Percentiles rank a stretch among this genome's conserved stretches.
Evolutionary conservation across 2,329 filamentous ascomycete genomes (phyloP).

Genomic region (Ambrosiella cleistominuta): DNA sequence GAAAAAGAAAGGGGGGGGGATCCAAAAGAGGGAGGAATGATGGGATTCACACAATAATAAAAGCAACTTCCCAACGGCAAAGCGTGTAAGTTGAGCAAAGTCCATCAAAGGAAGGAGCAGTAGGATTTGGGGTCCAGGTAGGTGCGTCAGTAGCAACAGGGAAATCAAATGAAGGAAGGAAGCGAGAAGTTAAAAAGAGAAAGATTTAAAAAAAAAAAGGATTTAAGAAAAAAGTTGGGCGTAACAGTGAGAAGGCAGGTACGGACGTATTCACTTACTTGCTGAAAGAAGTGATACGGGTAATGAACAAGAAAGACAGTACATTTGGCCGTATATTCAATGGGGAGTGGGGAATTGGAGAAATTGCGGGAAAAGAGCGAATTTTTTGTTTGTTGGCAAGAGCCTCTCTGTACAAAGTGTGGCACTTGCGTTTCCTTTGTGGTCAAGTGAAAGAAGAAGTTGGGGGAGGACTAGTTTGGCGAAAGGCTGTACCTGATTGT

Average conservation of each 20-base stretch:
- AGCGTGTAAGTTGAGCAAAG: conserved; percentile 1
- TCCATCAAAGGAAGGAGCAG: background rate
- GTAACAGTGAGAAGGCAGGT: no score
- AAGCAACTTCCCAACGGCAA: background rate
- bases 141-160: background rate
- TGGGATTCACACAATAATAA: background rate
- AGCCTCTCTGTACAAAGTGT: background rate
- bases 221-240: background rate
- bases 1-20: conserved; percentile 8
- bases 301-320: no score
- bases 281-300: no score
- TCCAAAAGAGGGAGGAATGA: background rate
- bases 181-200: background rate
- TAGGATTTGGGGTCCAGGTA: background rate
- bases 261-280: no score
- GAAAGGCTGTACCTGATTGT: background rate
- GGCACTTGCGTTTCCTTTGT: background rate
- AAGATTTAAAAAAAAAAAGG: background rate
- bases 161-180: background rate
- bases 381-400: background rate
- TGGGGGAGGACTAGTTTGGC: background rate
- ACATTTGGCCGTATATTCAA: no score
- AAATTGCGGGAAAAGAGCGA: background rate
- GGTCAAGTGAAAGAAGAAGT: background rate
- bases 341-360: background rate